phyloP scores from a whole-genome alignment of 1,284 basidiomycete genomes.

The Sphagnurus paluster region DNA sequence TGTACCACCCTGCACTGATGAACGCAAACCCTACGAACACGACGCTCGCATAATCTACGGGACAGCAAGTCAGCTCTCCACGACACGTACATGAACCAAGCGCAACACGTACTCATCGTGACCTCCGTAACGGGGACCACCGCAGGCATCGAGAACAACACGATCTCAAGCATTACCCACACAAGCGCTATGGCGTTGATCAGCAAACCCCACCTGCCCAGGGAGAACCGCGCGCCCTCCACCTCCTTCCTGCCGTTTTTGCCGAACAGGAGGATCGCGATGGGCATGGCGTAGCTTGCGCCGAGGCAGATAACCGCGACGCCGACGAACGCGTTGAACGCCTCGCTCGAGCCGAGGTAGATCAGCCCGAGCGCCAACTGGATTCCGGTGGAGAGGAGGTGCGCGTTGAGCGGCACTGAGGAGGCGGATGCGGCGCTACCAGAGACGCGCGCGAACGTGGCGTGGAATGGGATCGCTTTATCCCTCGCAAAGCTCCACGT shows the following conservation, averaged over 20 bases:
- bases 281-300: constrained; percentile 51
- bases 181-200: constrained; percentile 46
- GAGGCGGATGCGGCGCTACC: too few species aligned
- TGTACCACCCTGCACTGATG: constrained; percentile 59
- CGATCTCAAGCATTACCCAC: constrained; percentile 52
- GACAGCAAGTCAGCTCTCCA: background rate
- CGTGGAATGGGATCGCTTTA: constrained; percentile 60
- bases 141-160: constrained; percentile 61
- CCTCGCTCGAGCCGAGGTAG: constrained; percentile 52
- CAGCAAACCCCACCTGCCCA: constrained; percentile 40
- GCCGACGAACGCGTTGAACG: constrained; percentile 58
- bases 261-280: constrained; percentile 41
- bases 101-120: constrained; percentile 45
- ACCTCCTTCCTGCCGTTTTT: constrained; percentile 38
- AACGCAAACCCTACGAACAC: constrained; percentile 60
- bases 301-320: constrained; percentile 57
- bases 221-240: constrained; percentile 41
- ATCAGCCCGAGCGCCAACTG: constrained; percentile 57
- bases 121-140: constrained; percentile 45
- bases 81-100: too few species aligned
- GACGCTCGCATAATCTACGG: constrained; percentile 56
- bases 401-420: background rate
- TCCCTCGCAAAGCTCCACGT: constrained; percentile 74
- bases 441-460: constrained; percentile 51
- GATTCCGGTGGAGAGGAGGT: constrained; percentile 35